Base-by-base conservation (phyloP, 164 flowering plant genomes). In the Berberis thunbergii region DNA sequence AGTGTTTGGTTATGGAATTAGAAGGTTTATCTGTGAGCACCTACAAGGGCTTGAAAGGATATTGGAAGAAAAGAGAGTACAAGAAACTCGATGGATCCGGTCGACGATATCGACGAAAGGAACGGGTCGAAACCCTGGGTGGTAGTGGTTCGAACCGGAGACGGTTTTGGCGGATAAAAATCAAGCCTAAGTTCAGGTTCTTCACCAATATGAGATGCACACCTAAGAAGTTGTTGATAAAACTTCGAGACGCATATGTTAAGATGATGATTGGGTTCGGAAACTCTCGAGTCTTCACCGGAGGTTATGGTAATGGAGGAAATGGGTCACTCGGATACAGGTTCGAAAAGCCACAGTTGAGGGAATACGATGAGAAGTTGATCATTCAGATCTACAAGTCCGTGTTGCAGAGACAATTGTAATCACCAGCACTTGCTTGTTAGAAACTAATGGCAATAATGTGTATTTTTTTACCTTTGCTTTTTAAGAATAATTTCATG, bases 361-460 rank as follows among this genome's bases (percentile, higher is more conserved):
- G 82, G 77, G 93, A 85, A 80, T 85, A 87, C 45, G 96, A 89
- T 59, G 84, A 87, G 77, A 79, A 77, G 78, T 65, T 80, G 82
- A 67, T 87, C 42, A 73, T 83, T 1, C 83, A 89, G 86, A 81
- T 89, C 70, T 89, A 87, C 69, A 84, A 78, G 70, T 76, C 83
- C 11, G 48, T 72, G 74, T 73, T 77, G 43, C 83, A 79, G 69
- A 79, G 79, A 0, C 78, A 78, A 42, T 26, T 76, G 60, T 26
- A 26, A 26, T 26, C 26, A 26, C 26, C 26, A 26, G 26, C 26
- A 0, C 26, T 26, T 26, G 26, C 26, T 26, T 26, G 26, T 26
- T 26, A 26, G 26, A 26, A 26, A 26, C 26, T 26, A 26, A 26
- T 26, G 26, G 26, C 26, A 26, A 26, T 26, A 26, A 26, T 26